These are phyloP conservation scores for Pythium monospermum DNA, from an alignment of 352 stramenopile species.

Conservation along the genomic window DNA sequence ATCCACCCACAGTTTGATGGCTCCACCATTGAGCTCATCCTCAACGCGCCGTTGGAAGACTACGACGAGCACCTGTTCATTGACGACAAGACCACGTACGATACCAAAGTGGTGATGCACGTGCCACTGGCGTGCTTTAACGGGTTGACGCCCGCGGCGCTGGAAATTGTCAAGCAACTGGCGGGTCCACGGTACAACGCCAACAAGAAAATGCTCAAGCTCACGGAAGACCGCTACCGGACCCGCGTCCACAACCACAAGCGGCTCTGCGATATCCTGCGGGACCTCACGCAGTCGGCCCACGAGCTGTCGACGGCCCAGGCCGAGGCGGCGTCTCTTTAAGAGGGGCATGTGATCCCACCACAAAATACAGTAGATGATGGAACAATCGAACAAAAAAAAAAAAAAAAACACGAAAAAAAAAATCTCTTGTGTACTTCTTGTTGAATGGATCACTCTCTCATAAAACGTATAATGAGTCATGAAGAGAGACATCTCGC, in stretches of 20 bases:
- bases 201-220: slow-evolving; percentile 77
- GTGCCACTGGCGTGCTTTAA: slow-evolving; percentile 64
- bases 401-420: not conserved
- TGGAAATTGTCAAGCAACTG: slow-evolving; percentile 63
- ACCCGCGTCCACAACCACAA: slow-evolving; percentile 83
- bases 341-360: not conserved
- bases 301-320: slow-evolving; percentile 45
- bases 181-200: slow-evolving; percentile 67
- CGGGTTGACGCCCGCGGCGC: slow-evolving; percentile 39
- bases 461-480: too few species aligned
- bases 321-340: too few species aligned
- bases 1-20: slow-evolving; percentile 78
- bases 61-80: slow-evolving; percentile 80
- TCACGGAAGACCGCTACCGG: slow-evolving; percentile 73
- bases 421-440: not conserved
- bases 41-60: slow-evolving; percentile 78
- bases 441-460: too few species aligned
- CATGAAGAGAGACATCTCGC: too few species aligned
- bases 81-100: slow-evolving; percentile 72
- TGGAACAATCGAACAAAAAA: too few species aligned
- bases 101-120: slow-evolving; percentile 80
- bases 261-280: slow-evolving; percentile 77
- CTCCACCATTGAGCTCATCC: slow-evolving; percentile 53
- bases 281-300: slow-evolving; percentile 66
- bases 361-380: too few species aligned